phyloP scores from a whole-genome alignment of 805 yeast species.

The Starmerella asiatica region DNA sequence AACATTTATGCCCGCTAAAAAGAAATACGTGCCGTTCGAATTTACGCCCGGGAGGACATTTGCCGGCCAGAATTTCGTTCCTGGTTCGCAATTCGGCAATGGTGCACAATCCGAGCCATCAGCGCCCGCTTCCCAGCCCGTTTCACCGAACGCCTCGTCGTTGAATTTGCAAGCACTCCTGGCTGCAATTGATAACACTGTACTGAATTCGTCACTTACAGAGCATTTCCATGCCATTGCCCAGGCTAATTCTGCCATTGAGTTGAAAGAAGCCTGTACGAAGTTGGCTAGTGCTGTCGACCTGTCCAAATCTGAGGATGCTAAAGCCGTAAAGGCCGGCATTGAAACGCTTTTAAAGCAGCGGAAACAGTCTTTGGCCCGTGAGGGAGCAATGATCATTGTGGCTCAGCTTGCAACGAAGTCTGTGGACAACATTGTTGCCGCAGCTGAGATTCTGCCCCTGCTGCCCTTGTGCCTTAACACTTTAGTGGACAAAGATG shows the following conservation, averaged over 20 bases:
- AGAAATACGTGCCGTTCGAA: conserved; percentile 19
- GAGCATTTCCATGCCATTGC: conserved; percentile 42
- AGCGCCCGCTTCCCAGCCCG: conserved; percentile 25
- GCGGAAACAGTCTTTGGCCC: conserved; percentile 56
- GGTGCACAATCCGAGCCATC: conserved; percentile 9
- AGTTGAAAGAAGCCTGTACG: conserved; percentile 42
- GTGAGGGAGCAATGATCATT: conserved; percentile 64
- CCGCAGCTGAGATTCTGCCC: conserved; percentile 58
- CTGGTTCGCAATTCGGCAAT: conserved; percentile 10
- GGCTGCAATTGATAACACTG: conserved; percentile 49
- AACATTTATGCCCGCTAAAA: conserved; percentile 19
- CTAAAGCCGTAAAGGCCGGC: conserved; percentile 54
- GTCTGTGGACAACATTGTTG: conserved; percentile 50
- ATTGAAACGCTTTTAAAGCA: conserved; percentile 54
- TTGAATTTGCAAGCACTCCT: conserved; percentile 46
- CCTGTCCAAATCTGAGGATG: conserved; percentile 39
- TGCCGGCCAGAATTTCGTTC: conserved; percentile 13
- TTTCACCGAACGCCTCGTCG: conserved; percentile 51
- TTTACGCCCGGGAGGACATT: conserved; percentile 12
- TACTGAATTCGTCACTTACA: conserved; percentile 54
- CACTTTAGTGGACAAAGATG: conserved; percentile 73
- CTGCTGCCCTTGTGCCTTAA: conserved; percentile 56
- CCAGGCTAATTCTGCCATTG: conserved; percentile 38
- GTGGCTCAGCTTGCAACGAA: conserved; percentile 45
- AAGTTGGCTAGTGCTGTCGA: conserved; percentile 39